Percentiles rank a stretch among this genome's conserved stretches.
These are phyloP conservation scores for Strigomonas culicis DNA, from an alignment of 208 protist genomes.

Conservation along the genomic window DNA sequence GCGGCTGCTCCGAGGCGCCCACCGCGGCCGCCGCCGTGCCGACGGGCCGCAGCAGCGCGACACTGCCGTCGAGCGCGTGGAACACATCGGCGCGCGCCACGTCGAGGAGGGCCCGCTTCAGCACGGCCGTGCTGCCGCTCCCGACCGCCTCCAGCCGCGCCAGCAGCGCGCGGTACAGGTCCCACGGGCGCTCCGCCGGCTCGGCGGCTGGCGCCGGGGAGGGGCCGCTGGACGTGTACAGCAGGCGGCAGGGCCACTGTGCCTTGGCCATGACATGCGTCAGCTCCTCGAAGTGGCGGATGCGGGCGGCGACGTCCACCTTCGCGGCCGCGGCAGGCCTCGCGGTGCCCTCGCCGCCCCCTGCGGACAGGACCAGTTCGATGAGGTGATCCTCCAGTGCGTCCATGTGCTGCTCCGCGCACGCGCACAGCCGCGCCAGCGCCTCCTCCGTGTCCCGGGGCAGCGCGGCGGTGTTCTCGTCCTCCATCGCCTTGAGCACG, in stretches of 20 bases:
- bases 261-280: background rate
- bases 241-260: conserved; percentile 19
- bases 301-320: background rate
- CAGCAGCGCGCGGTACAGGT: too few species aligned
- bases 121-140: conserved; percentile 13
- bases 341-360: background rate
- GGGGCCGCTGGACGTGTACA: background rate
- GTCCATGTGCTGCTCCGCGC: conserved; percentile 3
- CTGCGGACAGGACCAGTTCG: background rate
- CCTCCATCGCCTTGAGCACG: background rate
- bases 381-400: background rate
- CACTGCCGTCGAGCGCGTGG: conserved; percentile 2
- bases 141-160: conserved; percentile 3
- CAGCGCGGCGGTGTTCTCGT: background rate
- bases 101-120: conserved; percentile 8
- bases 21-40: background rate
- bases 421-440: background rate
- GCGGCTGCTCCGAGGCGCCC: too few species aligned
- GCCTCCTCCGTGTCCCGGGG: background rate
- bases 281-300: background rate
- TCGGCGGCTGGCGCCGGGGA: background rate
- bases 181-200: background rate
- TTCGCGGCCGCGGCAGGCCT: background rate
- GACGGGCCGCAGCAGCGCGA: background rate
- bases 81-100: conserved; percentile 9